Evolutionary conservation across 2,329 filamentous ascomycete species (phyloP).

Genomic region (Epichloe amarillans): DNA sequence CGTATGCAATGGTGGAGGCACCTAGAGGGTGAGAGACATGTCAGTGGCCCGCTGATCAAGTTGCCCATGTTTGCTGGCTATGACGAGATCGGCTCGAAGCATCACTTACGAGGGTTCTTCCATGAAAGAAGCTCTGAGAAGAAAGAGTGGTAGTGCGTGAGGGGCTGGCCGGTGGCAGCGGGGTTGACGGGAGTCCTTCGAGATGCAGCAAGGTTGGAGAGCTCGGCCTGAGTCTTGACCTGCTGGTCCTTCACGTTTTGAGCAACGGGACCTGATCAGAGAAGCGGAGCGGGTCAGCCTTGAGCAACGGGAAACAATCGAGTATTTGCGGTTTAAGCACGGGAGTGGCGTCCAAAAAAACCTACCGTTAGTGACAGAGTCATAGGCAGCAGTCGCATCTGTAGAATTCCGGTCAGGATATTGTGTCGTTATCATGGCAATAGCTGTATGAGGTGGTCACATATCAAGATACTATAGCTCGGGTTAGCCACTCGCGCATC

Average conservation of each 20-base stretch:
- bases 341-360: neutral
- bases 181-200: slow-evolving; percentile 39
- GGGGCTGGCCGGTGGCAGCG: slow-evolving; percentile 46
- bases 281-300: slow-evolving; percentile 1
- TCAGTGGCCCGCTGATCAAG: slow-evolving; percentile 4
- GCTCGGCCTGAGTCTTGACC: slow-evolving; percentile 40
- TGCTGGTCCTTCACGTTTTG: slow-evolving; percentile 44
- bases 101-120: slow-evolving; percentile 48
- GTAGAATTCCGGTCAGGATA: slow-evolving; percentile 1
- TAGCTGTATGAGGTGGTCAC: slow-evolving; percentile 1
- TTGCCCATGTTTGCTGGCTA: neutral
- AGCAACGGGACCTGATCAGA: slow-evolving; percentile 38
- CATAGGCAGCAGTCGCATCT: slow-evolving; percentile 38
- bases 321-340: neutral
- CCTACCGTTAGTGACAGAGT: slow-evolving; percentile 31
- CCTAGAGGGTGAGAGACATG: slow-evolving; percentile 24
- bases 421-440: neutral
- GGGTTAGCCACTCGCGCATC: neutral
- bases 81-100: neutral
- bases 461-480: slow-evolving; percentile 2
- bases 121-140: slow-evolving; percentile 57
- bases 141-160: slow-evolving; percentile 60
- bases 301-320: slow-evolving; percentile 10
- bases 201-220: slow-evolving; percentile 43
- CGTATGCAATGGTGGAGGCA: slow-evolving; percentile 52